Evolutionary conservation across 1,284 basidiomycete genomes (phyloP).

Genomic region (Sporisorium iseilematis-ciliati): DNA sequence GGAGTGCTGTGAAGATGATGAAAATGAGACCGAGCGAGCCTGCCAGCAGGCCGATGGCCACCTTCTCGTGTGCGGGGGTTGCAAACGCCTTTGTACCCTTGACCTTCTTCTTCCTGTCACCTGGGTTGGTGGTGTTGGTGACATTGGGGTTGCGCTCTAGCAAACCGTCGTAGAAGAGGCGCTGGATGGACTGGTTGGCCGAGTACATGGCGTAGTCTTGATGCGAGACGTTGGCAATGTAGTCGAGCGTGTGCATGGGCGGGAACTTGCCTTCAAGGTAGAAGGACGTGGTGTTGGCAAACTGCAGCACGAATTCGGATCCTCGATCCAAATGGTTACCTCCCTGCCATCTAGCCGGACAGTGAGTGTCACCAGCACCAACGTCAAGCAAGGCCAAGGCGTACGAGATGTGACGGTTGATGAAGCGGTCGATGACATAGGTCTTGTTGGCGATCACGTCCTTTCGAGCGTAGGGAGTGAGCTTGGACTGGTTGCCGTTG

Average conservation of each 20-base stretch:
- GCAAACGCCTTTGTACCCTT: slow-evolving; percentile 58
- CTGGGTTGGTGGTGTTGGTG: slow-evolving; percentile 50
- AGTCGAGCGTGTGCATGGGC: slow-evolving; percentile 42
- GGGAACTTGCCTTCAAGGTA: slow-evolving; percentile 50
- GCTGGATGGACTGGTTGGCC: slow-evolving; percentile 40
- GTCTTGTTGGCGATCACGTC: slow-evolving; percentile 44
- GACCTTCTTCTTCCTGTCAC: slow-evolving; percentile 40
- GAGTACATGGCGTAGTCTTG: slow-evolving; percentile 58
- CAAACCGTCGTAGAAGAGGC: slow-evolving; percentile 49
- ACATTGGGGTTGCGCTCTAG: slow-evolving; percentile 44
- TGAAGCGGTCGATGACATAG: slow-evolving; percentile 53
- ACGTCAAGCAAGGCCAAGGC: slow-evolving; percentile 55
- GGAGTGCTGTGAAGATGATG: slow-evolving; percentile 55
- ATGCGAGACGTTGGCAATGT: slow-evolving; percentile 54
- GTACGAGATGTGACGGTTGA: slow-evolving; percentile 53
- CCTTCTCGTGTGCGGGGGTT: slow-evolving; percentile 60
- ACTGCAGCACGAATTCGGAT: slow-evolving; percentile 50
- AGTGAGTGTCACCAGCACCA: slow-evolving; percentile 49
- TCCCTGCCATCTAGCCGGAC: slow-evolving; percentile 60
- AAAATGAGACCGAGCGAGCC: slow-evolving; percentile 50
- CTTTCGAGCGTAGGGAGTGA: slow-evolving; percentile 32
- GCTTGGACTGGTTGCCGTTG: slow-evolving; percentile 51
- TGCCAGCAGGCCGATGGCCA: slow-evolving; percentile 58
- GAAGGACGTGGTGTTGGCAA: slow-evolving; percentile 37
- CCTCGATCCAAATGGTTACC: slow-evolving; percentile 59